These are phyloP conservation scores for Magnaporthales sp. DNA, from an alignment of 2,329 filamentous ascomycete genomes.

Conservation along the genomic window DNA sequence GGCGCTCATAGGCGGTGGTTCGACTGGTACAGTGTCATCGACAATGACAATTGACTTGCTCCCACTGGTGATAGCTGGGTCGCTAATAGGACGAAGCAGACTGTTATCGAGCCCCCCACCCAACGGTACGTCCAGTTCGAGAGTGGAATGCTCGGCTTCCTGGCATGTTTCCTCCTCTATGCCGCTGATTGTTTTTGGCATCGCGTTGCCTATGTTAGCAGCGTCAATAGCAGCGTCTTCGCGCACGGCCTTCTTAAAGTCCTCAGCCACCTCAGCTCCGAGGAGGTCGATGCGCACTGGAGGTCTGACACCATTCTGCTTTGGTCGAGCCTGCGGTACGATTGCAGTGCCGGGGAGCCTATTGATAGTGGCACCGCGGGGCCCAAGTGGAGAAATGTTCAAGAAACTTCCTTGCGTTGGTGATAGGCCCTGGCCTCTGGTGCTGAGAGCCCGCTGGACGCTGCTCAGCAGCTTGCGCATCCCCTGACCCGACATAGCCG, in stretches of 20 bases:
- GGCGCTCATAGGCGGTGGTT: constrained; percentile 43
- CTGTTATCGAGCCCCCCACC: neutral
- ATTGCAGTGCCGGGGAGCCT: constrained; percentile 51
- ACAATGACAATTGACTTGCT: constrained; percentile 89
- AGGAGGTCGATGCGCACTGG: constrained; percentile 71
- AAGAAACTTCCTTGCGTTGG: constrained; percentile 38
- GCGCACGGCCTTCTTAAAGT: constrained; percentile 67
- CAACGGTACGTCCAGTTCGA: neutral
- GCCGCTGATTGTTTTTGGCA: constrained; percentile 8
- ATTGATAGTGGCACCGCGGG: constrained; percentile 46
- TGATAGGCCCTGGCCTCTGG: constrained; percentile 33
- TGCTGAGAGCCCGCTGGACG: constrained; percentile 74
- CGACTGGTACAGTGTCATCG: constrained; percentile 51
- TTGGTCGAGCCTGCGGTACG: constrained; percentile 44
- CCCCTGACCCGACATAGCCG: constrained; percentile 59
- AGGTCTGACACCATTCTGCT: constrained; percentile 33
- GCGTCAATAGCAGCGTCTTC: constrained; percentile 47
- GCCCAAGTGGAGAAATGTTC: constrained; percentile 39
- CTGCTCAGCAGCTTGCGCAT: constrained; percentile 83
- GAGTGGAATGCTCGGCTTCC: neutral
- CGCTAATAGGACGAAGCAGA: constrained; percentile 35
- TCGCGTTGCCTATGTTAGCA: constrained; percentile 18
- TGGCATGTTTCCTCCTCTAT: neutral
- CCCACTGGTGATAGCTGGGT: constrained; percentile 60
- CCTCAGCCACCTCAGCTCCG: constrained; percentile 68